Conservation (phyloP, 306 rosid species). For the Quercus cerris region DNA sequence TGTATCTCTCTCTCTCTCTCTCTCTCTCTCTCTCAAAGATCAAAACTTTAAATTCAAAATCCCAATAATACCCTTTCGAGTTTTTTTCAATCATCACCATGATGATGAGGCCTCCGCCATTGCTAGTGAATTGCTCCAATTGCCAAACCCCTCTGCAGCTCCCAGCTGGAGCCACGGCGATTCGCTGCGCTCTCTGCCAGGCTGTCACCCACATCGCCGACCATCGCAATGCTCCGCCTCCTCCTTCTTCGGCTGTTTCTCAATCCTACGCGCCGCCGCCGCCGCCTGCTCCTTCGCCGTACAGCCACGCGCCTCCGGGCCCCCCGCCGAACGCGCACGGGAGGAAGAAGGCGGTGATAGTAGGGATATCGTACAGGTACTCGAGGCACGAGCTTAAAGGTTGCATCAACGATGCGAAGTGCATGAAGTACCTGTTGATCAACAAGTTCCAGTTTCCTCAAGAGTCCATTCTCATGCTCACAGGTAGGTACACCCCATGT, state of each 20-base stretch:
- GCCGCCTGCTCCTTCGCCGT: slow-evolving; percentile 43
- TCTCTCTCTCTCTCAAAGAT: too few species aligned
- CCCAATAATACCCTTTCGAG: slow-evolving; percentile 7
- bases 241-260: slow-evolving; percentile 23
- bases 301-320: slow-evolving; percentile 61
- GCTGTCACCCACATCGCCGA: slow-evolving; percentile 70
- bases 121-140: slow-evolving; percentile 68
- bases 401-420: slow-evolving; percentile 88
- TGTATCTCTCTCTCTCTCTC: too few species aligned
- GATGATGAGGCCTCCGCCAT: slow-evolving; percentile 24
- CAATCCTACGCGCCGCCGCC: slow-evolving; percentile 19
- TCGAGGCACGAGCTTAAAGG: slow-evolving; percentile 93
- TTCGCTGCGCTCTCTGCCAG: slow-evolving; percentile 84
- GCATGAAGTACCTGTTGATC: slow-evolving; percentile 75
- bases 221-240: slow-evolving; percentile 53
- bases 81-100: slow-evolving; percentile 10
- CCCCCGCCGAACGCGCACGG: slow-evolving; percentile 69
- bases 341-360: slow-evolving; percentile 85
- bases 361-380: slow-evolving; percentile 74
- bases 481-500: slow-evolving; percentile 60
- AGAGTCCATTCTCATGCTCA: slow-evolving; percentile 86
- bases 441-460: slow-evolving; percentile 80
- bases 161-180: slow-evolving; percentile 71
- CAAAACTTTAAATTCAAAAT: background rate
- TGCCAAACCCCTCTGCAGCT: slow-evolving; percentile 78